phyloP scores from a whole-genome alignment of 352 stramenopile genomes.

The Pythium rhizo-oryzae region DNA sequence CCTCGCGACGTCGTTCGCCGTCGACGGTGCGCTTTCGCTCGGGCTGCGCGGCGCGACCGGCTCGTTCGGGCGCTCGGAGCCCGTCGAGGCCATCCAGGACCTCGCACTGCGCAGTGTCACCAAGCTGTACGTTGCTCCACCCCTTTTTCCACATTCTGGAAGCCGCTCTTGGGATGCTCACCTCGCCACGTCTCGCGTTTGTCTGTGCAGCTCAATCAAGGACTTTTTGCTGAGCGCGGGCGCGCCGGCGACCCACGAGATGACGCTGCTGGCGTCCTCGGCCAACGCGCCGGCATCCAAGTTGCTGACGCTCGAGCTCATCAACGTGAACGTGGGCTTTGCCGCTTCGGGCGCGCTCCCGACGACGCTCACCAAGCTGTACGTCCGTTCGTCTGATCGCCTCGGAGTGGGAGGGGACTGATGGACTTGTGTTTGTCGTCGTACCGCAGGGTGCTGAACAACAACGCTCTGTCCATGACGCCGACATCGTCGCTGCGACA shows the following conservation, averaged over 20 bases:
- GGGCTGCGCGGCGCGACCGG: constrained; percentile 20
- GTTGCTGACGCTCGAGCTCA: constrained; percentile 22
- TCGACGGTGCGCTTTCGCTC: constrained; percentile 18
- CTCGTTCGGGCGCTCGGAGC: constrained; percentile 24
- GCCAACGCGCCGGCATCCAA: constrained; percentile 1
- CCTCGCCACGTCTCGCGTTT: not conserved
- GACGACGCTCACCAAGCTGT: constrained; percentile 22
- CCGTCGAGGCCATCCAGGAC: constrained; percentile 21
- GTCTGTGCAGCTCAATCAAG: constrained; percentile 18
- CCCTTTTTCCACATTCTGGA: too few species aligned
- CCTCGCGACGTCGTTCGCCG: constrained; percentile 20
- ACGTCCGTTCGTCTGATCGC: not conserved
- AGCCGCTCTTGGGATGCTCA: too few species aligned
- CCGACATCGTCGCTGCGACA: constrained; percentile 5
- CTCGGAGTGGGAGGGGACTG: not conserved
- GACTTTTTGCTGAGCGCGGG: constrained; percentile 18
- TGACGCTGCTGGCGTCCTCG: constrained; percentile 12
- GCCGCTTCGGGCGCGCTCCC: constrained; percentile 9
- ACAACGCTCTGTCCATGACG: constrained; percentile 22
- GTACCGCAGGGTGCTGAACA: constrained; percentile 26
- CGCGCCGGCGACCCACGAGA: constrained; percentile 12
- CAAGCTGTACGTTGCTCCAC: constrained; percentile 15
- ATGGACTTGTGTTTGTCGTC: not conserved
- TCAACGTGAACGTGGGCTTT: constrained; percentile 19
- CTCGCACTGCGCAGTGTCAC: constrained; percentile 15